Base-by-base conservation (phyloP, 345 rosid genomes). In the Eucalyptus melliodora region DNA sequence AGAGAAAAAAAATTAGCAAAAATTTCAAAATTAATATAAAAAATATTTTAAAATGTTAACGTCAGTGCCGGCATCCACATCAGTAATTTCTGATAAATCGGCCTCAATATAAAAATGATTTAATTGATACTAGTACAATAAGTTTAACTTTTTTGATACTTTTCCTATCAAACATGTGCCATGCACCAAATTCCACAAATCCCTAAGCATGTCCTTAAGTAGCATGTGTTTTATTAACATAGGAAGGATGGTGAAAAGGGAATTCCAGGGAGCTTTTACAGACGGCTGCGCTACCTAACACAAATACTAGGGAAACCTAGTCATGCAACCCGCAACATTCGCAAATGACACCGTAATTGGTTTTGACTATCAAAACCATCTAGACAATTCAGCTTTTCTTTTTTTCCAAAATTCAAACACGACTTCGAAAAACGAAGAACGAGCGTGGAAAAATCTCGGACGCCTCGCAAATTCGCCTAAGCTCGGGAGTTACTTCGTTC, bases 31-130 rank as follows among this genome's bases (percentile, higher is more conserved):
- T 24, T 23, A 24, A 24, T 8, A 1, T 23, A 1, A 56, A 23
- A 56, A 56, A 56, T 21, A 56, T 56, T 56, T 9, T 23, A 23
- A 56, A 23, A 21, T 56, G 60, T 56, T 3, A 2, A 56, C 3
- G 3, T 23, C 0, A 4, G 1, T 5, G 5, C 0, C 2, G 1
- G 0, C 27, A 23, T 56, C 27, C 12, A 24, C 12, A 24, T 56
- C 5, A 56, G 0, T 9, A 24, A 56, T 56, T 56, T 56, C 1
- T 2, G 0, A 5, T 23, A 23, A 56, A 56, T 56, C 12, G 2
- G 6, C 13, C 2, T 23, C 1, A 56, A 24, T 4, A 3, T 56
- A 21, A 56, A 56, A 56, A 24, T 23, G 62, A 56, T 56, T 56
- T 0, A 56, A 0, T 56, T 24, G 12, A 2, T 4, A 56, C 1